Evolutionary conservation across 768 basidiomycete genomes (phyloP).

Genomic region (Rhodotorula toruloides): DNA sequence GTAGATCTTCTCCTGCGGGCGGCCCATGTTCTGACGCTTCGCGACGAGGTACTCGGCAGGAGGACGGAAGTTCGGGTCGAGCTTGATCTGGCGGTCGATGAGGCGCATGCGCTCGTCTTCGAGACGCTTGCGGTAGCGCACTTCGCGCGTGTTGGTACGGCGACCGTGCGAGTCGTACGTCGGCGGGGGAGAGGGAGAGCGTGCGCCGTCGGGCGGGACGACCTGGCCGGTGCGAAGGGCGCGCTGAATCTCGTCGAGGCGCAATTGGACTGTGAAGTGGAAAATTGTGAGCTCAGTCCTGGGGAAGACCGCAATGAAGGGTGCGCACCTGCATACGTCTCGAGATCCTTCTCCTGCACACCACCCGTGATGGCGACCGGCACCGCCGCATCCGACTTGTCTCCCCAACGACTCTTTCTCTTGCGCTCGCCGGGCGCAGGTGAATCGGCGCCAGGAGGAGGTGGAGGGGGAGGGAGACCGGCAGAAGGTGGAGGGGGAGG

Average conservation of each 20-base stretch:
- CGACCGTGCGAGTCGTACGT: constrained; percentile 97
- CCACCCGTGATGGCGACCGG: constrained; percentile 87
- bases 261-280: constrained; percentile 66
- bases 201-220: constrained; percentile 88
- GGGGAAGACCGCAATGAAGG: too few relatives aligned
- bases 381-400: constrained; percentile 71
- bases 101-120: constrained; percentile 67
- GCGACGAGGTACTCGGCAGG: constrained; percentile 94
- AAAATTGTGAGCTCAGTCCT: too few relatives aligned
- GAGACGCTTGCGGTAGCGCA: constrained; percentile 72
- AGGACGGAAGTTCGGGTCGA: constrained; percentile 94
- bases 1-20: constrained; percentile 96
- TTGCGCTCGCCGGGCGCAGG: constrained; percentile 60
- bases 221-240: constrained; percentile 90
- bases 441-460: not conserved
- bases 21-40: constrained; percentile 68
- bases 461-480: constrained; percentile 15
- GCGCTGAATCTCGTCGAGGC: constrained; percentile 94
- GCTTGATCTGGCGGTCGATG: constrained; percentile 93
- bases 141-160: constrained; percentile 95
- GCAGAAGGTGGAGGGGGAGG: constrained; percentile 9
- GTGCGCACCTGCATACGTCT: constrained; percentile 81
- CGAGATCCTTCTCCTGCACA: constrained; percentile 90
- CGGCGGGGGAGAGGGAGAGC: constrained; percentile 93
- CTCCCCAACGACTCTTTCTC: constrained; percentile 95